Evolutionary conservation across 2,329 filamentous ascomycete species (phyloP), one percentile per base, ranked within the genome.

Genomic region (Graphilbum ipis-grandicollis): DNA sequence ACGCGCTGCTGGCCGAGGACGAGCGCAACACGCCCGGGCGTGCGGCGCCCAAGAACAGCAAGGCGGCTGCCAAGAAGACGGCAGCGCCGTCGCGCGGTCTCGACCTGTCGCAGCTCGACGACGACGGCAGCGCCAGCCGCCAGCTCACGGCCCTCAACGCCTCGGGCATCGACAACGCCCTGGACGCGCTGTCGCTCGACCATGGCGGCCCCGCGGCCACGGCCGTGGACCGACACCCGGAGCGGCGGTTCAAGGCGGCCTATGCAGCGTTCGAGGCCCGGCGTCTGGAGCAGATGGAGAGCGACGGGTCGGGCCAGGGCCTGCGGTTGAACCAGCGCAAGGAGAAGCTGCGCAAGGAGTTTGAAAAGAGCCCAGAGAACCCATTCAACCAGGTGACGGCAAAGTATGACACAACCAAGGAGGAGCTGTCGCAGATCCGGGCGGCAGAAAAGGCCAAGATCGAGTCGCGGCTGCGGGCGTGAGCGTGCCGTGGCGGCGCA

Each of bases 351-450:
- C 60, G 71, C 43, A 92, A 93, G 65, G 90, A 96, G 61, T 98
- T 96, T 56, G 80, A 93, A 57, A 92, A 84, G 65, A 81, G 80
- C 50, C 78, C 82, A 2, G 88, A 96, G 49, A 98, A 98, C 56
- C 90, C 90, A 13, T 90, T 93, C 61, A 93, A 93, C 60, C 83
- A 93, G 60, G 75, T 78, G 14, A 72, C 64, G 36, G 81, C 75
- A 2, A 56, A 65, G 3, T 92, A 84, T 58, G 82, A 98, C 56
- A 72, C 82, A 37, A 71, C 68, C 18, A 79, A 72, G 57, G 82
- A 84, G 4, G 88, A 98, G 49, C 50, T 93, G 32, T 65, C 65
- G 34, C 65, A 71, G 34, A 59, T 86, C 40, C 71, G 64, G 52
- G 62, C 73, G 31, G 56, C 66, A 38, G 82, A 93, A 62, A 76